Percentiles rank a stretch among this genome's conserved stretches.
Evolutionary conservation across 2,329 filamentous ascomycete species (phyloP).

Genomic region (Colletotrichum orbiculare): DNA sequence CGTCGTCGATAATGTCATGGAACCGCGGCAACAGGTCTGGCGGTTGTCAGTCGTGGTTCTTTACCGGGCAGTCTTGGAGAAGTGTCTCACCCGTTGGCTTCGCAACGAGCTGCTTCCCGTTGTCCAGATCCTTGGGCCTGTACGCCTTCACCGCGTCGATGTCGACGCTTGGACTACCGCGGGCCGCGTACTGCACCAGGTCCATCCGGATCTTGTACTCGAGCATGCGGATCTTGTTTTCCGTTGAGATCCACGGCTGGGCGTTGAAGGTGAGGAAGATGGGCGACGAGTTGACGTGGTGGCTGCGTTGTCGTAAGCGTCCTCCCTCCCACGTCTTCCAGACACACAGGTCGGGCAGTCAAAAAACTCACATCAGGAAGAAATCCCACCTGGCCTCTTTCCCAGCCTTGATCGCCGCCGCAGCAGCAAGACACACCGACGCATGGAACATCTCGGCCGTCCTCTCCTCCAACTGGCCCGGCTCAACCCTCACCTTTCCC

Average conservation of each 20-base stretch:
- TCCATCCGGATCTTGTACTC: slow-evolving; percentile 86
- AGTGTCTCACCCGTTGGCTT: slow-evolving; percentile 54
- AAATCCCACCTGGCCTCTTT: slow-evolving; percentile 85
- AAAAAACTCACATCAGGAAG: slow-evolving; percentile 66
- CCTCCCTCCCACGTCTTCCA: neutral
- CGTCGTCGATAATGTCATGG: slow-evolving; percentile 72
- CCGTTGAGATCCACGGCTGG: slow-evolving; percentile 68
- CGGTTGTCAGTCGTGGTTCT: neutral
- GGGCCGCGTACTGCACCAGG: slow-evolving; percentile 78
- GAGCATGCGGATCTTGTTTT: slow-evolving; percentile 75
- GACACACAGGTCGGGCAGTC: neutral
- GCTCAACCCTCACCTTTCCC: slow-evolving; percentile 66
- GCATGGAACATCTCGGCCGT: slow-evolving; percentile 76
- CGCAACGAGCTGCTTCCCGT: slow-evolving; percentile 53
- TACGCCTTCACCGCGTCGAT: slow-evolving; percentile 71
- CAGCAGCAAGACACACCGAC: slow-evolving; percentile 59
- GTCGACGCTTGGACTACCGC: slow-evolving; percentile 70
- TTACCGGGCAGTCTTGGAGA: too few relatives aligned
- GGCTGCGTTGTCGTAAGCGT: slow-evolving; percentile 60
- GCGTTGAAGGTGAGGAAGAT: slow-evolving; percentile 78
- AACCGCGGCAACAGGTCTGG: slow-evolving; percentile 59
- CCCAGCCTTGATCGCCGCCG: slow-evolving; percentile 70
- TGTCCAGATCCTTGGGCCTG: slow-evolving; percentile 55
- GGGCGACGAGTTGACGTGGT: slow-evolving; percentile 77
- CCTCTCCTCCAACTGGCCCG: slow-evolving; percentile 66